Evolutionary conservation across 805 yeast species (phyloP), one percentile per base, ranked within the genome.

Genomic region (Teunomyces stri): DNA sequence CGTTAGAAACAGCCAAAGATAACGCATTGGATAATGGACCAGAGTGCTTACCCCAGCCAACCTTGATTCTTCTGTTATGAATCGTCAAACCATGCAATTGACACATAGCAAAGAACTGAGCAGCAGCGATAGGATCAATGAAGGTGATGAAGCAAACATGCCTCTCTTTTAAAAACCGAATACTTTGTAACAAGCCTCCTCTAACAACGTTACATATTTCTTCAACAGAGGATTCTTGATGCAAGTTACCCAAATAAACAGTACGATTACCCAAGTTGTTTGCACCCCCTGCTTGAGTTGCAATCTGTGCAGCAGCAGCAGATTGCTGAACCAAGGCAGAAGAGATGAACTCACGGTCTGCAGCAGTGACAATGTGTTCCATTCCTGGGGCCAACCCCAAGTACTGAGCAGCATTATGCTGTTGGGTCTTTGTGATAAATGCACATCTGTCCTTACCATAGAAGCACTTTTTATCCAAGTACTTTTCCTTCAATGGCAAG

Each of bases 1-100:
- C 98, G 53, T 88, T 86, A 18, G 94, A 84, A 21, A 91, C 96
- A 0, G 97, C 97, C 48, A 87, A 71, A 6, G 91, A 86, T 48
- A 92, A 77, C 2, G 96, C 90, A 55, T 88, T 87, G 9, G 95
- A 84, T 53, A 92, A 75, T 1, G 96, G 90, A 9, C 98, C 98
- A 5, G 96, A 84, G 62, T 92, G 97, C 67, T 89, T 91, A 41
- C 98, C 99, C 98, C 99, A 92, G 16, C 97, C 97, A 47, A 92
- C 90, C 64, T 88, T 89, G 55, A 92, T 85, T 59, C 91, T 79
- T 59, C 95, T 79, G 63, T 85, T 85, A 62, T 88, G 96, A 50
- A 92, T 86, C 15, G 90, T 80, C 50, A 92, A 74, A 0, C 97
- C 97, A 61, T 90, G 95, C 53, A 90, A 73, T 60, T 89, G 90